These are phyloP conservation scores for Alternaria gaisen DNA, from an alignment of 2,329 filamentous ascomycete genomes.

Conservation along the genomic window DNA sequence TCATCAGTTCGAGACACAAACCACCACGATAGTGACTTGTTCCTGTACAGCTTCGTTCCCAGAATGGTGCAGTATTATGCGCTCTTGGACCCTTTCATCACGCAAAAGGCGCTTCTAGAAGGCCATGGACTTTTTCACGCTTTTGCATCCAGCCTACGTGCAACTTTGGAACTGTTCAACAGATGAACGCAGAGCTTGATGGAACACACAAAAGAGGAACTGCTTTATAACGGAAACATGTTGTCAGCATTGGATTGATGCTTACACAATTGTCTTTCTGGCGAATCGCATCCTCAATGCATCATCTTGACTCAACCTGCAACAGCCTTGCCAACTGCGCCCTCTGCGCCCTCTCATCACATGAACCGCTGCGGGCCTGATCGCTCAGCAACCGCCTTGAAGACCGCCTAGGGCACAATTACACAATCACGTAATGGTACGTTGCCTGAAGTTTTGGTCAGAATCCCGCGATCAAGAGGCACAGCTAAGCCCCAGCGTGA, in stretches of 20 bases:
- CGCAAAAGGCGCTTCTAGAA: not conserved
- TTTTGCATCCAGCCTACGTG: no score
- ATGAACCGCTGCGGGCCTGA: not conserved
- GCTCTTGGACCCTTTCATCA: not conserved
- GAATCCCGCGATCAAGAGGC: slow-evolving; percentile 1
- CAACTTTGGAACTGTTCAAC: not conserved
- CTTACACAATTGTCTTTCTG: not conserved
- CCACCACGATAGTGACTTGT: not conserved
- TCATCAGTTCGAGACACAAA: not conserved
- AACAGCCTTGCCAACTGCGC: slow-evolving; percentile 8
- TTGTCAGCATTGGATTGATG: not conserved
- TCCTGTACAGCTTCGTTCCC: not conserved
- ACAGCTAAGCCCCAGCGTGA: slow-evolving; percentile 7
- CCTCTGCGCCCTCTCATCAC: slow-evolving; percentile 1
- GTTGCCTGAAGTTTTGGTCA: not conserved
- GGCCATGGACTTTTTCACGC: not conserved
- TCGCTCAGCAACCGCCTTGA: slow-evolving; percentile 5
- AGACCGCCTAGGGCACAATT: slow-evolving; percentile 3
- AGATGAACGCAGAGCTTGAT: not conserved
- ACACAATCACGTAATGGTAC: not conserved
- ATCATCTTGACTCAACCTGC: not conserved
- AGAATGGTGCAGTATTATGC: not conserved
- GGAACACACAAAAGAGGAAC: not conserved
- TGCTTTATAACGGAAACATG: not conserved
- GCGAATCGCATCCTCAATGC: not conserved